Evolutionary conservation across 192 early-diverging fungal species (phyloP).

Genomic region (Entomortierella lignicola): DNA sequence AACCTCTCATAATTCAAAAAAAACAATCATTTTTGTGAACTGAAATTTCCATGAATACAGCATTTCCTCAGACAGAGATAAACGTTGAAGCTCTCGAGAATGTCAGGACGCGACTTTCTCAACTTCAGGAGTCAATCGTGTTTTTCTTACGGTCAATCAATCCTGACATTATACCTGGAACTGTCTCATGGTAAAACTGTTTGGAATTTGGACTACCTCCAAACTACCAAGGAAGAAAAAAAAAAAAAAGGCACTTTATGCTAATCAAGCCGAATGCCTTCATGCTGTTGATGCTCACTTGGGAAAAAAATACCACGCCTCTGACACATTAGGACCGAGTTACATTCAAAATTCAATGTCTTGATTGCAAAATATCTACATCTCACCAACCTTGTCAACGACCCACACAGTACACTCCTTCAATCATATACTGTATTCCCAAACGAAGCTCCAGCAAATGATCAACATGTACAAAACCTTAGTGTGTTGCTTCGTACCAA

Average conservation of each 20-base stretch:
- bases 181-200: conserved; percentile 39
- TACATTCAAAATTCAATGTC: conserved; percentile 52
- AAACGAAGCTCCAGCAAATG: conserved; percentile 30
- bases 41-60: conserved; percentile 8
- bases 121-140: conserved; percentile 52
- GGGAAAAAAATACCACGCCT: background rate
- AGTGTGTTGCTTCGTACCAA: conserved; percentile 44
- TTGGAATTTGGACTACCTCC: too few relatives aligned
- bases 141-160: conserved; percentile 43
- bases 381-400: conserved; percentile 48
- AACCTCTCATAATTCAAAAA: too few relatives aligned
- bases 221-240: background rate
- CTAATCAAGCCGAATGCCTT: background rate
- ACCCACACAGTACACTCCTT: conserved; percentile 18
- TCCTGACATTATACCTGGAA: conserved; percentile 32
- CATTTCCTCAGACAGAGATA: conserved; percentile 43
- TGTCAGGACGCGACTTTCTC: conserved; percentile 42
- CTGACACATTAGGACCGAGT: conserved; percentile 35
- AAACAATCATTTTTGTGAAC: too few relatives aligned
- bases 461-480: conserved; percentile 45
- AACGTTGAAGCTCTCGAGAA: conserved; percentile 44
- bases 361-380: conserved; percentile 48
- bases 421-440: conserved; percentile 46
- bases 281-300: background rate
- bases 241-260: background rate